Percentiles rank a stretch among this genome's conserved stretches.
phyloP scores from a whole-genome alignment of 768 basidiomycete species.

The Boletus rubropictus region DNA sequence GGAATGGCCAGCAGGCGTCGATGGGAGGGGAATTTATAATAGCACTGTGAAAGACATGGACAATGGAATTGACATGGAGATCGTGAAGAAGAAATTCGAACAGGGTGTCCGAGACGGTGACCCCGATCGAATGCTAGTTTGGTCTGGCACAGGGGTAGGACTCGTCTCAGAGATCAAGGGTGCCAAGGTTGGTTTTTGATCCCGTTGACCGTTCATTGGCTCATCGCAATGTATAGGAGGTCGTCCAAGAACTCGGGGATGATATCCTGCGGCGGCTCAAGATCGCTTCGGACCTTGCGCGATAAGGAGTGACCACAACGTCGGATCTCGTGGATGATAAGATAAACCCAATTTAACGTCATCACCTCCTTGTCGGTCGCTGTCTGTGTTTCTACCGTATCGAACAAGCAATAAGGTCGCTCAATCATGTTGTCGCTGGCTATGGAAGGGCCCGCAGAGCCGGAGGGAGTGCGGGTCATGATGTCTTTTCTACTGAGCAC shows the following conservation, averaged over 20 bases:
- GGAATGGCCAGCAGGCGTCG: constrained; percentile 56
- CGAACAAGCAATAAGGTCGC: too few relatives aligned
- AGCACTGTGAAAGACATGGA: constrained; percentile 54
- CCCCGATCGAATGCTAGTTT: constrained; percentile 48
- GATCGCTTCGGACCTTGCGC: constrained; percentile 21
- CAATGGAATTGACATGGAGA: constrained; percentile 39
- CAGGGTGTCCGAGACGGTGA: constrained; percentile 44
- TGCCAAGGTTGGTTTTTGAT: constrained; percentile 32
- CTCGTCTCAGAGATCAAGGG: constrained; percentile 43
- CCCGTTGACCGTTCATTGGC: neutral
- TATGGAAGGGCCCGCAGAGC: constrained; percentile 3
- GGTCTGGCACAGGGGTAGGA: constrained; percentile 65
- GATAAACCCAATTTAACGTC: constrained; percentile 4
- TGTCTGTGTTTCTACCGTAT: constrained; percentile 17
- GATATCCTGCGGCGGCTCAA: constrained; percentile 39
- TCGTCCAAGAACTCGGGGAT: constrained; percentile 47
- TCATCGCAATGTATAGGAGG: constrained; percentile 37
- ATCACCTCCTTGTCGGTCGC: constrained; percentile 2
- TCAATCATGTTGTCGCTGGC: neutral
- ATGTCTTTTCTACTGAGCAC: constrained; percentile 6
- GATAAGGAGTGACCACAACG: constrained; percentile 15
- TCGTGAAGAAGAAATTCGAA: constrained; percentile 40
- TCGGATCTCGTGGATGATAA: constrained; percentile 21
- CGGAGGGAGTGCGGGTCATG: constrained; percentile 8
- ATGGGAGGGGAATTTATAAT: constrained; percentile 47